Evolutionary conservation across 2,329 filamentous ascomycete species (phyloP).

Genomic region (Exophiala sideris): DNA sequence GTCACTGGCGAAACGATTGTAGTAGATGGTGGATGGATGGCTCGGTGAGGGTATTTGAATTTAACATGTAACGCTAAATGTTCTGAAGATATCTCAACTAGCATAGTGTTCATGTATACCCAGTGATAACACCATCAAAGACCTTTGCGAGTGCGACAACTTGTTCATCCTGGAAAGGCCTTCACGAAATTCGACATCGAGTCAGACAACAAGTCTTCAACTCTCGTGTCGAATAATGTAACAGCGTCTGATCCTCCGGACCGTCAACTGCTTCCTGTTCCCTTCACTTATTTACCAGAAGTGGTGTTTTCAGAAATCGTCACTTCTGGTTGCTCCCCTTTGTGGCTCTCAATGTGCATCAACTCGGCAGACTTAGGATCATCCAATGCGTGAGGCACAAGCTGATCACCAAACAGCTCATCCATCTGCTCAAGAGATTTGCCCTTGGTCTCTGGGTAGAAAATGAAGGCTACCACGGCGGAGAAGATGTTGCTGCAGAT

Average conservation of each 20-base stretch:
- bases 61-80: too few relatives aligned
- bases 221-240: not conserved
- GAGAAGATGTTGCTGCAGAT: slow-evolving; percentile 19
- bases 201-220: not conserved
- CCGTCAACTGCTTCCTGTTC: not conserved
- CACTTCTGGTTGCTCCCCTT: not conserved
- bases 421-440: slow-evolving; percentile 31
- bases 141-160: slow-evolving; percentile 29
- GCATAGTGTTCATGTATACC: not conserved
- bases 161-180: slow-evolving; percentile 55
- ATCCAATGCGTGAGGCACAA: not conserved
- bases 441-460: slow-evolving; percentile 31
- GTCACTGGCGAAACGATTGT: slow-evolving; percentile 18
- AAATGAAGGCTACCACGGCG: slow-evolving; percentile 24
- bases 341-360: not conserved
- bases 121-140: slow-evolving; percentile 14
- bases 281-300: not conserved
- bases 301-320: not conserved
- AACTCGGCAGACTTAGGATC: not conserved
- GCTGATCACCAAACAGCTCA: slow-evolving; percentile 23
- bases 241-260: not conserved
- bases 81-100: too few relatives aligned
- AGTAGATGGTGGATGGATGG: slow-evolving; percentile 18
- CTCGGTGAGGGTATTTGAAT: slow-evolving; percentile 1
- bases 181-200: slow-evolving; percentile 22